Evolutionary conservation across 2,329 filamentous ascomycete species (phyloP).

Genomic region (Colletotrichum noveboracense): DNA sequence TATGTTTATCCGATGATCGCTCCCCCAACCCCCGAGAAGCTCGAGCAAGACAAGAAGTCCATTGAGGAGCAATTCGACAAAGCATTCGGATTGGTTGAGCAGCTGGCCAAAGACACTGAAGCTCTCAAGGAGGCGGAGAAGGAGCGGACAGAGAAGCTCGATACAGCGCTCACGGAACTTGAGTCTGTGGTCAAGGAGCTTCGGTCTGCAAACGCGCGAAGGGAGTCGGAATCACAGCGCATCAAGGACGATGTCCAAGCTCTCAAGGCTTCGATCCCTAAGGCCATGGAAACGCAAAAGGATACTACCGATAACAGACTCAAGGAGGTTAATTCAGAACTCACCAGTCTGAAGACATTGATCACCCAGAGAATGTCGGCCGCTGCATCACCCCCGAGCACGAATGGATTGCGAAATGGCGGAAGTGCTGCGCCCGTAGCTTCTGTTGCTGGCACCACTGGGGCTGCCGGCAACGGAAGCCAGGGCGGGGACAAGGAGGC

Average conservation of each 20-base stretch:
- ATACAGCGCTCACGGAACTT: slow-evolving; percentile 81
- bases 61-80: slow-evolving; percentile 95
- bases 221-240: slow-evolving; percentile 86
- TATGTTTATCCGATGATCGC: slow-evolving; percentile 92
- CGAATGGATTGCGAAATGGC: slow-evolving; percentile 29
- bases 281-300: slow-evolving; percentile 87
- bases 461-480: slow-evolving; percentile 32
- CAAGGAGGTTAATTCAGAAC: slow-evolving; percentile 83
- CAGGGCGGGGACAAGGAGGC: slow-evolving; percentile 29
- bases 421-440: slow-evolving; percentile 23
- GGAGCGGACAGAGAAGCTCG: slow-evolving; percentile 81
- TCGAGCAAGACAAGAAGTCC: slow-evolving; percentile 91
- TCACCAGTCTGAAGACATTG: slow-evolving; percentile 91
- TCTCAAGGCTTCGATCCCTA: slow-evolving; percentile 85
- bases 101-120: slow-evolving; percentile 88
- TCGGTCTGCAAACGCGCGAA: slow-evolving; percentile 78
- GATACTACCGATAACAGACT: slow-evolving; percentile 81
- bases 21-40: slow-evolving; percentile 89
- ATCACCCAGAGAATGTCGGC: slow-evolving; percentile 67
- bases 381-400: slow-evolving; percentile 27
- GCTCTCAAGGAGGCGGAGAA: slow-evolving; percentile 87
- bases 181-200: slow-evolving; percentile 83
- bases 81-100: slow-evolving; percentile 89
- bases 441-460: neutral
- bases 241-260: slow-evolving; percentile 85